Evolutionary conservation across 148 eudicot species (phyloP).

Genomic region (Oxyria digyna): DNA sequence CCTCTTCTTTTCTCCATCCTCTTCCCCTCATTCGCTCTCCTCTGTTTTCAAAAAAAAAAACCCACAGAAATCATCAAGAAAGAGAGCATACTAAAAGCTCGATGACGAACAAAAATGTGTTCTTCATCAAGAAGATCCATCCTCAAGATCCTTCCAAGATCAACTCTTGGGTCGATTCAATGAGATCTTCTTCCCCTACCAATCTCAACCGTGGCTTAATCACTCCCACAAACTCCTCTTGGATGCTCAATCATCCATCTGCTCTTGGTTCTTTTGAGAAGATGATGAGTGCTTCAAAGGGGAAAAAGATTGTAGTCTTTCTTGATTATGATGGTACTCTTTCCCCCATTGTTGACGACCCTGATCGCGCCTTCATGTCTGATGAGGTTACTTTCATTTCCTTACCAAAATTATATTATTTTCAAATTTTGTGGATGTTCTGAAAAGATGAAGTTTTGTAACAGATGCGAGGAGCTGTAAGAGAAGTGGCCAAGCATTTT

Average conservation of each 20-base stretch:
- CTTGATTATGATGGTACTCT: slow-evolving; percentile 7
- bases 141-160: slow-evolving; percentile 1
- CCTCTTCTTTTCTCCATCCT: neutral
- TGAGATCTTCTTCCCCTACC: slow-evolving; percentile 16
- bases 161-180: slow-evolving; percentile 12
- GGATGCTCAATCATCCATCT: slow-evolving; percentile 4
- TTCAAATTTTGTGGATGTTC: neutral
- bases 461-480: slow-evolving; percentile 81
- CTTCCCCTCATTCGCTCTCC: neutral
- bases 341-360: slow-evolving; percentile 9
- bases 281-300: neutral
- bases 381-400: neutral
- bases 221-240: neutral
- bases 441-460: neutral
- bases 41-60: neutral
- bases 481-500: slow-evolving; percentile 62
- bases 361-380: slow-evolving; percentile 12
- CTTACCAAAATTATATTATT: neutral
- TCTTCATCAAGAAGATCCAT: neutral
- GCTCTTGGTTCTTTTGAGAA: slow-evolving; percentile 3
- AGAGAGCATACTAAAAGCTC: neutral
- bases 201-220: neutral
- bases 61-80: neutral
- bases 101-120: slow-evolving; percentile 3
- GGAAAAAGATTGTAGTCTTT: slow-evolving; percentile 7